Evolutionary conservation across 306 rosid genomes (phyloP).

Genomic region (Ochetophila trinervis): DNA sequence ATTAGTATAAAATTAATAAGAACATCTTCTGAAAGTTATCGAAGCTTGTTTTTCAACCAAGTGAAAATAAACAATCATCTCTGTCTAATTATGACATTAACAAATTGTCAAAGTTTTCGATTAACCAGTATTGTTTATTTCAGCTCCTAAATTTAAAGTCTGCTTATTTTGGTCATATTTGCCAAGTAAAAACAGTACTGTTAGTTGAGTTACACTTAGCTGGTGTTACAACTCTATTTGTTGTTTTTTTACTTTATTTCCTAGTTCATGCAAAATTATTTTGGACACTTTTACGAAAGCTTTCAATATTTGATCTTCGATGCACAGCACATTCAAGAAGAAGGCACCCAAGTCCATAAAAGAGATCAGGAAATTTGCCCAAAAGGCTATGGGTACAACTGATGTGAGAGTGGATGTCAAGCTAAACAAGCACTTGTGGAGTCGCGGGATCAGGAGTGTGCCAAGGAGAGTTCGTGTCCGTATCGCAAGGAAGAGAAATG

Average conservation of each 20-base stretch:
- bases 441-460: conserved; percentile 45
- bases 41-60: too few species aligned
- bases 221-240: not conserved
- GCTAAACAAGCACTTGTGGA: conserved; percentile 48
- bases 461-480: conserved; percentile 39
- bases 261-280: not conserved
- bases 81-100: too few species aligned
- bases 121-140: not conserved
- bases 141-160: not conserved
- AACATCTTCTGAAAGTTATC: not conserved
- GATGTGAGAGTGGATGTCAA: conserved; percentile 53
- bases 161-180: too few species aligned
- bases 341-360: conserved; percentile 48
- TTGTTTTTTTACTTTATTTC: not conserved
- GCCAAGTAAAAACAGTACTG: too few species aligned
- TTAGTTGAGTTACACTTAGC: too few species aligned
- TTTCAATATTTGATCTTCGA: not conserved
- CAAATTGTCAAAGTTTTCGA: not conserved
- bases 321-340: conserved; percentile 50
- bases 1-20: not conserved
- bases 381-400: conserved; percentile 46
- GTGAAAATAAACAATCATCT: not conserved
- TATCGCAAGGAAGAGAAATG: conserved; percentile 39
- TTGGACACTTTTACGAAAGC: not conserved
- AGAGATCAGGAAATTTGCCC: conserved; percentile 51